phyloP scores from a whole-genome alignment of 768 basidiomycete genomes.

The Coprinopsis marcescibilis region DNA sequence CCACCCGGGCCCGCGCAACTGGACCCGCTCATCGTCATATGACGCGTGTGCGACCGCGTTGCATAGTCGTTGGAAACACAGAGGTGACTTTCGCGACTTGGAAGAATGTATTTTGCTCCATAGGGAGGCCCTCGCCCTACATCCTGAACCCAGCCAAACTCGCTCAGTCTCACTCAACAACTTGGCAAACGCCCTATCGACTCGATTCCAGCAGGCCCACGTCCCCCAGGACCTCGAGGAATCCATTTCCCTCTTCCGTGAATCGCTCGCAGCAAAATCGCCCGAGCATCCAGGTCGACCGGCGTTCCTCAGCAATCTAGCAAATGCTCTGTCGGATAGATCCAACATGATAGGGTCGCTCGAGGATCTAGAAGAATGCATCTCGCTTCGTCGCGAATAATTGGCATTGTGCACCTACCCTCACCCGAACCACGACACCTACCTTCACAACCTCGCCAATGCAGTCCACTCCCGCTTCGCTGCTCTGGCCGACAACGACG shows the following conservation, averaged over 20 bases:
- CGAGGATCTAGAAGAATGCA: conserved; percentile 3
- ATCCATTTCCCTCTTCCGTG: conserved; percentile 14
- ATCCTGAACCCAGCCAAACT: conserved; percentile 4
- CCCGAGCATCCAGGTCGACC: conserved; percentile 11
- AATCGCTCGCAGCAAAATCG: conserved; percentile 12
- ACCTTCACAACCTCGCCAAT: conserved; percentile 15
- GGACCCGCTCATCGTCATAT: background rate
- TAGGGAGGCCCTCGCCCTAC: background rate
- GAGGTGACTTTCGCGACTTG: background rate
- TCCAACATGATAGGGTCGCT: background rate
- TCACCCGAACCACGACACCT: conserved; percentile 4
- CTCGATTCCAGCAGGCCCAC: too few relatives aligned
- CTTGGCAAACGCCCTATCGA: too few relatives aligned
- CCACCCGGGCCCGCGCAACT: background rate
- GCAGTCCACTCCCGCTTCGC: conserved; percentile 14
- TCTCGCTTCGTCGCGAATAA: conserved; percentile 10
- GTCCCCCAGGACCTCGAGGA: too few relatives aligned
- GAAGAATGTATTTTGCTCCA: background rate
- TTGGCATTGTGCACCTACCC: conserved; percentile 4
- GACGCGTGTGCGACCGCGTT: background rate
- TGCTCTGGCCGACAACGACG: background rate
- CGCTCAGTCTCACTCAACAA: too few relatives aligned
- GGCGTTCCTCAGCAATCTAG: background rate
- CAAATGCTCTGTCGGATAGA: background rate
- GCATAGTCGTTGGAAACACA: background rate